Percentiles rank a stretch among this genome's conserved stretches.
These are phyloP conservation scores for Emergomyces pasteurianus DNA, from an alignment of 2,329 filamentous ascomycete species.

Conservation along the genomic window DNA sequence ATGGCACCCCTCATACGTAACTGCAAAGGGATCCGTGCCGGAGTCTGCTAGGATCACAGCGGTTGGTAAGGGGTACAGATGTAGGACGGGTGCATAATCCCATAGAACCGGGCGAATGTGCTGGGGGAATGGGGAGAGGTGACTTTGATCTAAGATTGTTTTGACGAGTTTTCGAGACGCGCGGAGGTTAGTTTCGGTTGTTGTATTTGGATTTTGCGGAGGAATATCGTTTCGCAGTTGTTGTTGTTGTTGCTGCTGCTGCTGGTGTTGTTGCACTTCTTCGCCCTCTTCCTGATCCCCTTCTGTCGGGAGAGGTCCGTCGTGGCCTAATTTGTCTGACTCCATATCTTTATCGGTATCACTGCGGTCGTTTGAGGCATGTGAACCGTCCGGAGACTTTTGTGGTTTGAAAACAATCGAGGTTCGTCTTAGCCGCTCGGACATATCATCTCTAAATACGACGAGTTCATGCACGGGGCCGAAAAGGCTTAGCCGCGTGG, in stretches of 20 bases:
- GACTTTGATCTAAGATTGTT: constrained; percentile 81
- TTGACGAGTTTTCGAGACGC: constrained; percentile 71
- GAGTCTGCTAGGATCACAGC: constrained; percentile 72
- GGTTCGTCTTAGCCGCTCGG: constrained; percentile 62
- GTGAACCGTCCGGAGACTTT: constrained; percentile 12
- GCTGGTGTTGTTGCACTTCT: background rate
- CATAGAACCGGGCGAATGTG: constrained; percentile 70
- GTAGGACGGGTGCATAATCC: constrained; percentile 67
- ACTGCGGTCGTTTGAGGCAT: background rate
- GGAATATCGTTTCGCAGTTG: background rate
- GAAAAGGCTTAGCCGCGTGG: constrained; percentile 69
- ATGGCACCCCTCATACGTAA: constrained; percentile 91
- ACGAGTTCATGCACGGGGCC: constrained; percentile 80
- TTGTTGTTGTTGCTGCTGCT: background rate
- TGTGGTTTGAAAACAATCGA: constrained; percentile 55
- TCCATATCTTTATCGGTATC: background rate
- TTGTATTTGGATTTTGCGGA: background rate
- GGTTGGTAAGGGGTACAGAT: constrained; percentile 80
- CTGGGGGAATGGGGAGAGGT: constrained; percentile 77
- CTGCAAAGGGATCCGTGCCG: constrained; percentile 66
- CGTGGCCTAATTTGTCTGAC: background rate
- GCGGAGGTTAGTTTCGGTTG: constrained; percentile 17
- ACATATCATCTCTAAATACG: constrained; percentile 77
- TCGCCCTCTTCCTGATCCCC: background rate
- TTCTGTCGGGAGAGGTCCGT: background rate